phyloP scores from a whole-genome alignment of 1,284 basidiomycete genomes.

The Boletus albobrunnescens region DNA sequence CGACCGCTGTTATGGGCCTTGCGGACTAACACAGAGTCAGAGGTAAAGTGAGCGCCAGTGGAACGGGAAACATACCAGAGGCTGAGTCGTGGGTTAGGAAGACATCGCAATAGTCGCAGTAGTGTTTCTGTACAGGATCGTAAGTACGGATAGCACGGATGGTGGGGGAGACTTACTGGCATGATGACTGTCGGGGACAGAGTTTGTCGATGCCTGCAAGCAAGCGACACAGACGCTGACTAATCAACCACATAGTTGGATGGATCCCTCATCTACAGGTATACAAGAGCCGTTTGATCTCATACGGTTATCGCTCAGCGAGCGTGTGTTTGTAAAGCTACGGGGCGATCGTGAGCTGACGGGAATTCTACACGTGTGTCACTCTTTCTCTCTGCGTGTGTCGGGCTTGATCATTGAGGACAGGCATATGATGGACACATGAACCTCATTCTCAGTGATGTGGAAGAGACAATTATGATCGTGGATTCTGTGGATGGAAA shows the following conservation, averaged over 20 bases:
- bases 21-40: conserved; percentile 58
- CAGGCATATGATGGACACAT: conserved; percentile 99
- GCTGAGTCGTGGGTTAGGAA: conserved; percentile 87
- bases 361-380: conserved; percentile 87
- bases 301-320: conserved; percentile 91
- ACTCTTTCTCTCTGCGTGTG: conserved; percentile 10
- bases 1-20: conserved; percentile 97
- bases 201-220: conserved; percentile 9
- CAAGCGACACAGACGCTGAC: conserved; percentile 30
- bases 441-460: conserved; percentile 97
- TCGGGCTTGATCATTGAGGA: conserved; percentile 15
- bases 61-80: conserved; percentile 52
- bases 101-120: conserved; percentile 92
- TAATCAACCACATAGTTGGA: conserved; percentile 34
- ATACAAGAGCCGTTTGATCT: conserved; percentile 98
- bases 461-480: conserved; percentile 94
- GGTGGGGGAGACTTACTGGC: conserved; percentile 24
- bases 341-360: conserved; percentile 91
- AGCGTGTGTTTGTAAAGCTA: conserved; percentile 95
- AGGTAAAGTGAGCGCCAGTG: neutral
- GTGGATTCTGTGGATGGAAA: conserved; percentile 69
- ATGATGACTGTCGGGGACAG: conserved; percentile 23
- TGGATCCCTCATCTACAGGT: conserved; percentile 70
- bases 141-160: neutral
- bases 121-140: conserved; percentile 62